Evolutionary conservation across 1,284 basidiomycete genomes (phyloP), one percentile per base, ranked within the genome.

Genomic region (Irpex sp.): DNA sequence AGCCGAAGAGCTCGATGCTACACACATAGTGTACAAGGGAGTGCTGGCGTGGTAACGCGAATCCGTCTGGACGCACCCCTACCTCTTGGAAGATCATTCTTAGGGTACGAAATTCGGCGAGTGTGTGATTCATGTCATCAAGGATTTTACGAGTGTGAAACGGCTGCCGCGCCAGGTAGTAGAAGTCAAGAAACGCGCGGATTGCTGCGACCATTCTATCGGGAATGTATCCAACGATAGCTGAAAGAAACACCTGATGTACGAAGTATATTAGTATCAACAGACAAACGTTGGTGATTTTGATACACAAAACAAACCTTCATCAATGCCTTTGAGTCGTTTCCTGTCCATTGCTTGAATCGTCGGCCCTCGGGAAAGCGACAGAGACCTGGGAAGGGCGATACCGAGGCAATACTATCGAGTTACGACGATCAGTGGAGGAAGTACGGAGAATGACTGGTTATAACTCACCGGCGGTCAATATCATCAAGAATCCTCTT

Each of bases 31-130:
- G 72, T 0, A 51, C 1, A 0, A 75, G 59, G 4, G 67, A 55
- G 58, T 76, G 74, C 9, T 76, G 69, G 9, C 73, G 71, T 7
- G 73, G 74, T 1, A 76, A 17, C 9, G 60, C 38, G 26, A 59
- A 59, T 11, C 58, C 44, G 7, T 62, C 40, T 4, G 38, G 34
- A 4, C 62, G 57, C 4, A 59, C 38, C 1, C 37, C 49, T 2
- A 11, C 15, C 13, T n/a, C 36, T 6, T 34, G 7, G 17, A 62
- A 62, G 6, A 26, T 26, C 21, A 26, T 26, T 26, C 21, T 26
- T 26, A 26, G 21, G 21, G 21, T 26, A 26, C 21, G 21, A 26
- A 26, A 26, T 26, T 26, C 21, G 21, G 21, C 21, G 21, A 26
- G 21, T 26, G 21, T 26, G 21, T 26, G 21, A 34, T 34, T 6